Evolutionary conservation across 148 eudicot genomes (phyloP), one percentile per base, ranked within the genome.

Genomic region (Nyssa sinensis): DNA sequence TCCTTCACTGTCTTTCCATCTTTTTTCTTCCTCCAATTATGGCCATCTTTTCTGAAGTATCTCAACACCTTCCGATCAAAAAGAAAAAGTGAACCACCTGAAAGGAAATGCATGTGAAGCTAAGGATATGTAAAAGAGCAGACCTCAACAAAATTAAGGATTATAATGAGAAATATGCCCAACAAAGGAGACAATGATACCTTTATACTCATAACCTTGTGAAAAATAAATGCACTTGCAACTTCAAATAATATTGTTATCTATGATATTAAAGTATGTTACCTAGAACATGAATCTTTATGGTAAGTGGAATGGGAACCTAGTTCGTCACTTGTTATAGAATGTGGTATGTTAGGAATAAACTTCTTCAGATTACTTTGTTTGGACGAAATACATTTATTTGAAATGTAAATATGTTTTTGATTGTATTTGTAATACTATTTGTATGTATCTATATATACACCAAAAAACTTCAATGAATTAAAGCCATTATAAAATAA

Each of bases 31-130:
- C 93, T 89, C 93, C 93, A 89, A 74, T 78, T 87, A 83, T 89
- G 93, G 29, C 93, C 90, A 76, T 89, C 90, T 86, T 89, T 96
- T 49, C 99, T 81, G 72, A 96, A 96, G 77, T 93, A 91, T 70
- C 99, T 85, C 82, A 96, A 86, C 16, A 88, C 97, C 83, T 93
- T 96, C 57, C 99, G 96, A 77, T 89, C 88, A 86, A 89, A 89
- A 35, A 89, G 87, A 84, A 89, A 89, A 63, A 89, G 82, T 12
- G 93, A 89, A 71, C 93, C 93, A 80, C 82, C 93, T 89, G 77
- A 24, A 77, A 71, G 69, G 37, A 61, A 12, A 64, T 25, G 30
- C 53, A 55, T 59, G 28, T 69, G 74, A 64, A 78, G 28, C 31
- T 24, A 66, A 70, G 37, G 64, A 57, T 70, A 31, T 67, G 23